A percentile compares a stretch with the other conserved stretches of the same genome.
phyloP scores from a whole-genome alignment of 2,329 filamentous ascomycete species.

The Fusarium tuaranense region DNA sequence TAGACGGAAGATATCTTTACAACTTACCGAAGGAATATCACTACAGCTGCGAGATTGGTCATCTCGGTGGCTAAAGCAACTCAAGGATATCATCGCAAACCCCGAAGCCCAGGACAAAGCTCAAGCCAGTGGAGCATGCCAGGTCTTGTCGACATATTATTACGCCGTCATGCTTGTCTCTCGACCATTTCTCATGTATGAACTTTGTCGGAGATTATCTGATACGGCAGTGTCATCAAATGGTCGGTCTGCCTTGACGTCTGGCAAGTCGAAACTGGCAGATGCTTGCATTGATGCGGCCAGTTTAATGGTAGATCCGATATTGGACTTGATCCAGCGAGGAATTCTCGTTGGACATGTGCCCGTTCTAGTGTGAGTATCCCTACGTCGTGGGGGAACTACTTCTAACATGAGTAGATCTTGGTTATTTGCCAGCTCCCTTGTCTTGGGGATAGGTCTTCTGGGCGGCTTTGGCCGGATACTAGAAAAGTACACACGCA shows the following conservation, averaged over 20 bases:
- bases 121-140: constrained; percentile 60
- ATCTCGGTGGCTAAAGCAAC: constrained; percentile 57
- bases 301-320: constrained; percentile 63
- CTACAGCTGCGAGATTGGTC: constrained; percentile 65
- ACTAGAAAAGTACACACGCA: constrained; percentile 62
- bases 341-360: constrained; percentile 57
- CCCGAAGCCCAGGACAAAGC: constrained; percentile 38
- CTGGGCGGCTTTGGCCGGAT: constrained; percentile 64
- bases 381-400: no score
- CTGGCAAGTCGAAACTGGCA: constrained; percentile 62
- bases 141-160: constrained; percentile 65
- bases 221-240: constrained; percentile 43
- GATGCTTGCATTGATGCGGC: constrained; percentile 68
- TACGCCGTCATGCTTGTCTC: constrained; percentile 70
- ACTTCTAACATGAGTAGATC: constrained; percentile 50
- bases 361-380: constrained; percentile 63
- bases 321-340: constrained; percentile 58
- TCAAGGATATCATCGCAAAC: constrained; percentile 54
- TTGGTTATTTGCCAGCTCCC: constrained; percentile 65
- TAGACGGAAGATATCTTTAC: constrained; percentile 63
- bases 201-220: constrained; percentile 59
- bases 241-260: constrained; percentile 43
- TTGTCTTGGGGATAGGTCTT: constrained; percentile 64
- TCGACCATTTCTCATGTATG: constrained; percentile 67
- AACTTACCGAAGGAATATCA: constrained; percentile 66